Evolutionary conservation across 1,284 basidiomycete genomes (phyloP), one percentile per base, ranked within the genome.

Genomic region (Schizopora paradoxa): DNA sequence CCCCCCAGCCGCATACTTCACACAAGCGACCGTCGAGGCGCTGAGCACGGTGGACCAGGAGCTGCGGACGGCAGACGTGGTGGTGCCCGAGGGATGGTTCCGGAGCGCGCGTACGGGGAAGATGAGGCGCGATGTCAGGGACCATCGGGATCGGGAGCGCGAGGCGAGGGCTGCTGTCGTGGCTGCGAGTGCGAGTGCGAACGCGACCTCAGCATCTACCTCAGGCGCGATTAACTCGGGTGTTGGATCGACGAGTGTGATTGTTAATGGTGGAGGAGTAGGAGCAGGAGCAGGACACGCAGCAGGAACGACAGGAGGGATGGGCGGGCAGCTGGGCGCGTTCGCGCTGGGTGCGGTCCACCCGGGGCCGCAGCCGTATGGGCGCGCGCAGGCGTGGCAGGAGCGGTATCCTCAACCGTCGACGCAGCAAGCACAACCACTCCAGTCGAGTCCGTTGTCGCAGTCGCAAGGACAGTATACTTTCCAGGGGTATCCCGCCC

Each of bases 41-140:
- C 72, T 88, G 29, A 69, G 72, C 51, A 82, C 78, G 21, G 76
- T 88, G 48, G 83, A 86, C 58, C 73, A 68, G 47, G 70, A 86
- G 55, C 74, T 69, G 26, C 74, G 75, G 27, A 70, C 85, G 47
- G 80, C 81, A 26, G 76, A 82, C 60, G 63, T 78, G 18, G 59
- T 63, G 28, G 79, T 87, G 14, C 86, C 85, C 34, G 80, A 84
- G 40, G 82, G 82, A 11, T 78, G 78, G 72, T 88, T 87, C 66
- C 73, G 74, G 57, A 86, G 82, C 61, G 83, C 86, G 33, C 74
- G 85, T 42, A 75, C 82, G 42, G 75, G 72, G 42, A 85, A 84
- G 60, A 64, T 64, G 59, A 67, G 72, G 51, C 72, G 78, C 47
- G 74, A 49, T 29, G 33, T 41, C 7, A 37, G 10, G 8, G 35